Percentiles rank a stretch among this genome's conserved stretches.
phyloP scores from a whole-genome alignment of 2,329 filamentous ascomycete species.

The Aspergillus brunneoviolaceus region DNA sequence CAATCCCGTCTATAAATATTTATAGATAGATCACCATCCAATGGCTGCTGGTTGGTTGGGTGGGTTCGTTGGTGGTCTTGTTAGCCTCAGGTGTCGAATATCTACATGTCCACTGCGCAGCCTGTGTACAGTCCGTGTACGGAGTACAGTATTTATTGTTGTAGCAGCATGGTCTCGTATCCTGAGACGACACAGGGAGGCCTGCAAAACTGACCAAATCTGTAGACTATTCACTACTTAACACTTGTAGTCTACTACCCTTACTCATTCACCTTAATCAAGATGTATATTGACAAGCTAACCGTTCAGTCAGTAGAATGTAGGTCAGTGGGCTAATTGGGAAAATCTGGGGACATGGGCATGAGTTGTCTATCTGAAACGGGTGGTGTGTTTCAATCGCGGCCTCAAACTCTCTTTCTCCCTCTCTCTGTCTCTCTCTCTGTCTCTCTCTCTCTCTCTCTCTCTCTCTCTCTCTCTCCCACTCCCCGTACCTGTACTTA shows the following conservation, averaged over 20 bases:
- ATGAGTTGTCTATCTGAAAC: conserved; percentile 23
- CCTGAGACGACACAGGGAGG: not conserved
- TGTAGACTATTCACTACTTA: too few relatives aligned
- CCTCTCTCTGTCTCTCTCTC: not conserved
- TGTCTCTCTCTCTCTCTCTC: too few relatives aligned
- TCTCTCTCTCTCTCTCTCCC: conserved; percentile 5
- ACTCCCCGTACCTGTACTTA: conserved; percentile 1
- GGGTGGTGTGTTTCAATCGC: conserved; percentile 17
- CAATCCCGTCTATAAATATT: not conserved
- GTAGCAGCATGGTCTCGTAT: not conserved
- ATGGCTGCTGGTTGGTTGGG: too few relatives aligned
- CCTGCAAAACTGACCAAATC: not conserved
- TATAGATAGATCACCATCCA: not conserved
- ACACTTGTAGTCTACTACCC: too few relatives aligned
- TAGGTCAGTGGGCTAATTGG: not conserved
- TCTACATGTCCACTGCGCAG: too few relatives aligned
- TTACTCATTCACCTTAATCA: too few relatives aligned
- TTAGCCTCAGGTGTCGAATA: too few relatives aligned
- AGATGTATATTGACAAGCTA: too few relatives aligned
- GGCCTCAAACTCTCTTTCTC: conserved; percentile 11
- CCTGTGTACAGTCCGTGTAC: too few relatives aligned
- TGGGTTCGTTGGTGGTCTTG: too few relatives aligned
- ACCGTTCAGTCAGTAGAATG: too few relatives aligned
- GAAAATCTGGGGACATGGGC: conserved; percentile 2
- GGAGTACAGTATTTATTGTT: not conserved